Evolutionary conservation across 2,329 filamentous ascomycete species (phyloP).

Genomic region (Diaporthe caulivora): DNA sequence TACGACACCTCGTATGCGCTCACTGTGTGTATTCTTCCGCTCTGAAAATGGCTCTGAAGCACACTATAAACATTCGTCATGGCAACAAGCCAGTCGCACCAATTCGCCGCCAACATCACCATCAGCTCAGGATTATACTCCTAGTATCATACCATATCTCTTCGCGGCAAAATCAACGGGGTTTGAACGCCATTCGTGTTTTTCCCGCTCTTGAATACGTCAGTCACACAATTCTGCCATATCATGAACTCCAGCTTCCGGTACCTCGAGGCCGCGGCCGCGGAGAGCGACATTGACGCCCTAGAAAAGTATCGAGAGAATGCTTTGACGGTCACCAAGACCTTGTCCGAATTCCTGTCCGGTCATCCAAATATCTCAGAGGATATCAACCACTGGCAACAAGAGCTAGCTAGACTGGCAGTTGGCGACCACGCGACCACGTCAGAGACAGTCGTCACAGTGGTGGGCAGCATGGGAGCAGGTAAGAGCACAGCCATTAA

Average conservation of each 20-base stretch:
- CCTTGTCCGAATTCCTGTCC: not conserved
- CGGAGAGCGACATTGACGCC: not conserved
- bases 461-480: slow-evolving; percentile 71
- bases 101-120: not conserved
- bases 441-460: slow-evolving; percentile 40
- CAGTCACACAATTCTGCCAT: not conserved
- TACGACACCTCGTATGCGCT: too few species aligned
- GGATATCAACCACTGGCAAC: not conserved
- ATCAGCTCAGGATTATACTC: not conserved
- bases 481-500: slow-evolving; percentile 74
- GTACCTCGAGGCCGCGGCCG: slow-evolving; percentile 1
- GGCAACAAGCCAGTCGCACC: not conserved
- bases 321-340: not conserved
- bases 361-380: not conserved
- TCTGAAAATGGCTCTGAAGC: not conserved
- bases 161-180: not conserved
- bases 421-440: not conserved
- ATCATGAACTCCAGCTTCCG: slow-evolving; percentile 4
- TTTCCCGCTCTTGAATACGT: not conserved
- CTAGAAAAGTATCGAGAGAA: slow-evolving; percentile 1
- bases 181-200: not conserved
- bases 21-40: not conserved
- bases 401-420: not conserved
- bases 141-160: not conserved
- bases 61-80: not conserved